Evolutionary conservation across 371 early-diverging fungal species (phyloP).

Genomic region (Phascolomyces articulosus): DNA sequence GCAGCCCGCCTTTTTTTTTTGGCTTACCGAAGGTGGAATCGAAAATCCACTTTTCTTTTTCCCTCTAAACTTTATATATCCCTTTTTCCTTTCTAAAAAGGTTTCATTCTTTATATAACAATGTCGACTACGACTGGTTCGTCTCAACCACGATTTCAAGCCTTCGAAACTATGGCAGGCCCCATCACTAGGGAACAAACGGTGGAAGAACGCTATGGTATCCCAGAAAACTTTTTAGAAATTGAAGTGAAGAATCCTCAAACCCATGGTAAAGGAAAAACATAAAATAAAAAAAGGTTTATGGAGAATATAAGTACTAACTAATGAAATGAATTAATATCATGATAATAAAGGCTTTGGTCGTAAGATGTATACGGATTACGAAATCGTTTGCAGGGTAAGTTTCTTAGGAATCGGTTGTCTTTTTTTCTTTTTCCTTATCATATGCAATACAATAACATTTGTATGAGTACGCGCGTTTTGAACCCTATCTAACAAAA

Average conservation of each 20-base stretch:
- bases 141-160: slow-evolving; percentile 42
- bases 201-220: slow-evolving; percentile 88
- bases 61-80: background rate
- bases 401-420: too few species aligned
- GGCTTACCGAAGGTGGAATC: too few species aligned
- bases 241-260: slow-evolving; percentile 93
- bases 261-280: slow-evolving; percentile 69
- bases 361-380: slow-evolving; percentile 93
- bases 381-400: slow-evolving; percentile 93
- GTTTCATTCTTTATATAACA: background rate
- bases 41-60: background rate
- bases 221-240: slow-evolving; percentile 97
- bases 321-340: background rate
- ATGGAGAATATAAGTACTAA: background rate
- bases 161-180: slow-evolving; percentile 60
- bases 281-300: too few species aligned
- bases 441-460: too few species aligned
- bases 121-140: slow-evolving; percentile 17
- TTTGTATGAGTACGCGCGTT: background rate
- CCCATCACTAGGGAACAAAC: slow-evolving; percentile 76
- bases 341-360: slow-evolving; percentile 59
- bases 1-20: too few species aligned
- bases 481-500: too few species aligned
- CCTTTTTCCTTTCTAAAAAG: background rate
- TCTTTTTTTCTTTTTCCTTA: background rate